phyloP scores from a whole-genome alignment of 2,329 filamentous ascomycete genomes.

The Apiospora phragmitis region DNA sequence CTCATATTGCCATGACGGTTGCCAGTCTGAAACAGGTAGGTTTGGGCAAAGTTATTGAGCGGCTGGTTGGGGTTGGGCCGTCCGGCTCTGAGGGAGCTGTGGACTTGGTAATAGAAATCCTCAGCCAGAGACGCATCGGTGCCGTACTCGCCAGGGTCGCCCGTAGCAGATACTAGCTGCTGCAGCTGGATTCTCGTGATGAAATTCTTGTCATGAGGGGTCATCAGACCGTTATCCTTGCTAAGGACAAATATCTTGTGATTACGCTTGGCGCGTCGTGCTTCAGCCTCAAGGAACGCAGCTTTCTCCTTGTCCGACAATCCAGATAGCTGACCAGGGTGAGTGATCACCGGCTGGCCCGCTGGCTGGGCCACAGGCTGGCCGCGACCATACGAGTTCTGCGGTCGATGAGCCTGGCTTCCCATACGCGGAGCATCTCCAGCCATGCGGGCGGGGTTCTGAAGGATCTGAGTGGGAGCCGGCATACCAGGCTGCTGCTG shows the following conservation, averaged over 20 bases:
- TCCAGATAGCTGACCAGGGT: constrained; percentile 72
- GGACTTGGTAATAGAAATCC: constrained; percentile 98
- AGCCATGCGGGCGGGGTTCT: constrained; percentile 71
- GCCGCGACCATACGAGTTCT: constrained; percentile 57
- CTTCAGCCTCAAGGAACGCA: constrained; percentile 84
- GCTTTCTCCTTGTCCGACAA: constrained; percentile 83
- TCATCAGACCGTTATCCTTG: constrained; percentile 97
- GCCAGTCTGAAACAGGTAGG: constrained; percentile 94
- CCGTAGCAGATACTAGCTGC: constrained; percentile 89
- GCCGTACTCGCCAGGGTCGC: constrained; percentile 78
- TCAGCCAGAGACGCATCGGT: constrained; percentile 81
- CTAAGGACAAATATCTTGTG: constrained; percentile 96
- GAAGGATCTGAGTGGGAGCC: constrained; percentile 72
- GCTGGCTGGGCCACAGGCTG: constrained; percentile 35
- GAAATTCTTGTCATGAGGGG: constrained; percentile 98
- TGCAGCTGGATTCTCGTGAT: constrained; percentile 97
- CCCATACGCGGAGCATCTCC: constrained; percentile 44
- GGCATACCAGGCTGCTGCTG: constrained; percentile 37
- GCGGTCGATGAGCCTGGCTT: constrained; percentile 40
- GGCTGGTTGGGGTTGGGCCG: constrained; percentile 92
- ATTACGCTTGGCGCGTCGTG: constrained; percentile 92
- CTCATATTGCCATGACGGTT: constrained; percentile 74
- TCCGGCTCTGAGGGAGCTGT: constrained; percentile 88
- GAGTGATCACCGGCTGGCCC: constrained; percentile 49
- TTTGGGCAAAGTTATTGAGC: constrained; percentile 94